Evolutionary conservation across 352 stramenopile genomes (phyloP).

Genomic region (Phytophthora pisi): DNA sequence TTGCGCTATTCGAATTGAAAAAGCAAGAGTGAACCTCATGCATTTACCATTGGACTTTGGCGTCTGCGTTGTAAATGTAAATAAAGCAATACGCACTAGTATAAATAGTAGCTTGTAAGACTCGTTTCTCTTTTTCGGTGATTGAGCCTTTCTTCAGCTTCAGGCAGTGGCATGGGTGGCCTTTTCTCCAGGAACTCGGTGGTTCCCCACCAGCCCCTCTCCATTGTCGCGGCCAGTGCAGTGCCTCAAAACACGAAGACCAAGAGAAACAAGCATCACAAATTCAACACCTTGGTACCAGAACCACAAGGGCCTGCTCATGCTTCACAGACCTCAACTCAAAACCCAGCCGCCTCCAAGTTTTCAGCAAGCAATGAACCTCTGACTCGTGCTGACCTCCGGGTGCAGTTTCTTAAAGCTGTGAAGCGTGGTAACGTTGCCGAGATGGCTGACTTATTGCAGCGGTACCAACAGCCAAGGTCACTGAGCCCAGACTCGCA

Average conservation of each 20-base stretch:
- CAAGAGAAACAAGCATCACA: constrained; percentile 42
- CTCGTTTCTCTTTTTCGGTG: no score
- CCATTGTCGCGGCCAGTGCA: constrained; percentile 31
- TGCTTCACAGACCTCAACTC: neutral
- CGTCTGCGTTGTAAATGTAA: no score
- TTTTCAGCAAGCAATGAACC: constrained; percentile 5
- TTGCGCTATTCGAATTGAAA: no score
- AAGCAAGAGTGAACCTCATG: no score
- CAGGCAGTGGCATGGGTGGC: constrained; percentile 39
- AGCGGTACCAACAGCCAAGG: constrained; percentile 25
- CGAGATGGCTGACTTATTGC: constrained; percentile 39
- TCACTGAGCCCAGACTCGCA: constrained; percentile 1
- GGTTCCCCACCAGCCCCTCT: constrained; percentile 41
- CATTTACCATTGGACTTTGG: no score
- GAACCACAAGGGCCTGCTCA: constrained; percentile 30
- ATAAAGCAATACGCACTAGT: no score
- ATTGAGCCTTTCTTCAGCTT: no score
- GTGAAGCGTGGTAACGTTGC: constrained; percentile 63
- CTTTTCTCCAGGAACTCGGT: constrained; percentile 56
- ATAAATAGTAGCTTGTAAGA: no score
- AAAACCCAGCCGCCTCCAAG: constrained; percentile 1
- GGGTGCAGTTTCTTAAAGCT: constrained; percentile 67
- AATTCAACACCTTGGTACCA: constrained; percentile 47
- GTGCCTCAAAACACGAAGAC: constrained; percentile 12
- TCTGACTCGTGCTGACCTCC: constrained; percentile 51